Evolutionary conservation across 2,329 filamentous ascomycete genomes (phyloP).

Genomic region (Aspergillus calidoustus): DNA sequence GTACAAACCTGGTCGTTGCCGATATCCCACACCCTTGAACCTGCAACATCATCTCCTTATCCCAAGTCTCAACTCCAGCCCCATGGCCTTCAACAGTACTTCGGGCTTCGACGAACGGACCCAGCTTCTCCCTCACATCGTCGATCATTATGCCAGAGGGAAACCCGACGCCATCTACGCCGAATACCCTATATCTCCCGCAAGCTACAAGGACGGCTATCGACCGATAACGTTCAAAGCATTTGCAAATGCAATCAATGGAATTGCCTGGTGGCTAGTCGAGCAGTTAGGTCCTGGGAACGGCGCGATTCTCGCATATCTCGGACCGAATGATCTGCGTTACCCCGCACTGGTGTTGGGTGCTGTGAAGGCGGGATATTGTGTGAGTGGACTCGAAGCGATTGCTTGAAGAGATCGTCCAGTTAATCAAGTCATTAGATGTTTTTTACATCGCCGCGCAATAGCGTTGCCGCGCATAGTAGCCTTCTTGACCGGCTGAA

Average conservation of each 20-base stretch:
- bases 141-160: slow-evolving; percentile 40
- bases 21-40: no score
- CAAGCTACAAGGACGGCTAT: slow-evolving; percentile 37
- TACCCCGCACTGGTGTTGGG: slow-evolving; percentile 44
- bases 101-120: neutral
- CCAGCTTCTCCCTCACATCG: slow-evolving; percentile 37
- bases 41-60: no score
- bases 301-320: slow-evolving; percentile 42
- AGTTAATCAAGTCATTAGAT: slow-evolving; percentile 23
- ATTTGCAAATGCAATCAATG: slow-evolving; percentile 34
- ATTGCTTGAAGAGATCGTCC: neutral
- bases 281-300: slow-evolving; percentile 38
- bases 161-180: slow-evolving; percentile 37
- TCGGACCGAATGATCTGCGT: slow-evolving; percentile 49
- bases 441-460: slow-evolving; percentile 45
- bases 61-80: no score
- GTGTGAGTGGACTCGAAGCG: slow-evolving; percentile 14
- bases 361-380: slow-evolving; percentile 44
- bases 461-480: slow-evolving; percentile 40
- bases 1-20: no score
- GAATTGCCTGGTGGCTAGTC: slow-evolving; percentile 24
- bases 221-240: slow-evolving; percentile 36
- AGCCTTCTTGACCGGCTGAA: slow-evolving; percentile 34
- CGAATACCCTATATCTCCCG: slow-evolving; percentile 34
- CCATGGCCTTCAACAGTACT: no score